phyloP scores from a whole-genome alignment of 2,329 filamentous ascomycete genomes.

The Exophiala spinifera region DNA sequence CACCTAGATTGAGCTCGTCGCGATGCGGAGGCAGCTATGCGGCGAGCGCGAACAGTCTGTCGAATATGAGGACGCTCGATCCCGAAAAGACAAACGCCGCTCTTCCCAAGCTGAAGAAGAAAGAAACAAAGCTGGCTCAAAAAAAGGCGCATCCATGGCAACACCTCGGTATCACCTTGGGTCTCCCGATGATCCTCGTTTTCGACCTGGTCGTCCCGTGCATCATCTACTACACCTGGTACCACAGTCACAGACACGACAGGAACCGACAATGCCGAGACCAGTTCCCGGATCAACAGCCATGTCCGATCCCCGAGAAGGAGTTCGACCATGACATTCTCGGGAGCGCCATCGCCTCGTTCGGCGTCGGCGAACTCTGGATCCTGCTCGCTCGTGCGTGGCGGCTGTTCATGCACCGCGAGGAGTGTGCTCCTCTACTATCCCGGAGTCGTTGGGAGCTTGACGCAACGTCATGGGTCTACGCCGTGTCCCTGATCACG shows the following conservation, averaged over 20 bases:
- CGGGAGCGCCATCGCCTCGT: constrained; percentile 25
- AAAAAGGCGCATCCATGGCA: constrained; percentile 19
- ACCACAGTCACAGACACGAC: constrained; percentile 8
- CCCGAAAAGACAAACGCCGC: neutral
- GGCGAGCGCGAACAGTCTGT: neutral
- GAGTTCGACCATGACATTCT: constrained; percentile 20
- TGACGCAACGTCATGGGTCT: constrained; percentile 20
- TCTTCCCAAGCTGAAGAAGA: constrained; percentile 15
- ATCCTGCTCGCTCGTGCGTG: constrained; percentile 18
- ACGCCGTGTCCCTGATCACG: constrained; percentile 17
- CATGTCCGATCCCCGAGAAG: constrained; percentile 10
- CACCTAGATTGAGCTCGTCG: neutral
- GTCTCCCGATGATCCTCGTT: constrained; percentile 13
- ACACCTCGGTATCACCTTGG: constrained; percentile 16
- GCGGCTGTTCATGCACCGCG: constrained; percentile 7
- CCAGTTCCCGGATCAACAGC: neutral
- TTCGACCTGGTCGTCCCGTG: constrained; percentile 20
- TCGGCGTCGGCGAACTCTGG: constrained; percentile 17
- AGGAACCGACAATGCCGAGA: constrained; percentile 13
- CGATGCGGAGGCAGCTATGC: neutral
- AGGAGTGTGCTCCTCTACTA: constrained; percentile 14
- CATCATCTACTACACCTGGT: constrained; percentile 23
- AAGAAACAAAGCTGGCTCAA: constrained; percentile 17
- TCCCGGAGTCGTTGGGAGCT: constrained; percentile 14
- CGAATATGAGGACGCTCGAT: neutral